These are phyloP conservation scores for Psilocybe cubensis DNA, from an alignment of 768 basidiomycete species.

Conservation along the genomic window DNA sequence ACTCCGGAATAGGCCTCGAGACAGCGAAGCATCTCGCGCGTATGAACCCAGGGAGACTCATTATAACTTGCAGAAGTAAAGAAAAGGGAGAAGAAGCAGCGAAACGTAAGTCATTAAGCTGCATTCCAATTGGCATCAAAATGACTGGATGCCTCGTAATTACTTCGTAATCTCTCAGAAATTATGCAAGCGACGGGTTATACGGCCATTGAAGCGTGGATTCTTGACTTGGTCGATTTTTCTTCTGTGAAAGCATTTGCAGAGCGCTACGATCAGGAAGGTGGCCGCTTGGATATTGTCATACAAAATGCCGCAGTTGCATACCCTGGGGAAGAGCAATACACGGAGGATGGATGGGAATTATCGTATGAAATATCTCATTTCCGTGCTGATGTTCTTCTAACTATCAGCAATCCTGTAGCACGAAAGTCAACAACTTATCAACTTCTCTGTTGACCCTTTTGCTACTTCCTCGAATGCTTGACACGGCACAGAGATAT, in stretches of 20 bases:
- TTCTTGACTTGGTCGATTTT: conserved; percentile 45
- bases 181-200: conserved; percentile 36
- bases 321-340: conserved; percentile 2
- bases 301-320: conserved; percentile 19
- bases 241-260: conserved; percentile 43
- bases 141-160: background rate
- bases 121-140: background rate
- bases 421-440: conserved; percentile 34
- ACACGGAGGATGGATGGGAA: conserved; percentile 45
- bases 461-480: conserved; percentile 44
- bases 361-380: conserved; percentile 29
- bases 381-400: background rate
- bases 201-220: conserved; percentile 38
- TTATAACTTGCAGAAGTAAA: conserved; percentile 41
- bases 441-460: conserved; percentile 41
- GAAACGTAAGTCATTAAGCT: conserved; percentile 27
- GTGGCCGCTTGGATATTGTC: conserved; percentile 40
- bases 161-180: conserved; percentile 18
- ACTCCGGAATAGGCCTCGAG: conserved; percentile 53
- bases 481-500: conserved; percentile 34
- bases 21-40: conserved; percentile 46
- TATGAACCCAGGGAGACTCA: conserved; percentile 43
- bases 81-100: conserved; percentile 38
- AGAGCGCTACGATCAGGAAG: conserved; percentile 33
- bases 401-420: background rate